phyloP scores from a whole-genome alignment of 139 green algal species.

The Micractinium sp. region DNA sequence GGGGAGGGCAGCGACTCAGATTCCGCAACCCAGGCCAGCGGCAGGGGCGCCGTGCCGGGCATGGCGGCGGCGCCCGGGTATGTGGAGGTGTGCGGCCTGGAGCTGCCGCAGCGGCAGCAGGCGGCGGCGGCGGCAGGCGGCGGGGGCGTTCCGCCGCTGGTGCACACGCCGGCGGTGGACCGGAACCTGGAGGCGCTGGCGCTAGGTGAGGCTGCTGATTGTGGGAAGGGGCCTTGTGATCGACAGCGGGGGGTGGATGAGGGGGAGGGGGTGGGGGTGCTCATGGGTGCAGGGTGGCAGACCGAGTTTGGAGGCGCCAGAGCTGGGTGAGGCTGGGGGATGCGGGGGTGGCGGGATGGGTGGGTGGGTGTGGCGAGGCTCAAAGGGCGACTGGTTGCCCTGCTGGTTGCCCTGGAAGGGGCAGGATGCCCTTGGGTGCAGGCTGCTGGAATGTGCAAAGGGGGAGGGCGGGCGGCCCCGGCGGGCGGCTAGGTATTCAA shows the following conservation, averaged over 20 bases:
- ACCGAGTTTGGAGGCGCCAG: not conserved
- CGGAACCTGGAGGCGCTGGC: slow-evolving; percentile 71
- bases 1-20: not conserved
- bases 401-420: no score
- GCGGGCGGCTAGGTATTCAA: no score
- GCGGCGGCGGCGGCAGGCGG: not conserved
- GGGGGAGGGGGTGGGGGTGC: not conserved
- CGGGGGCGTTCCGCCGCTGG: slow-evolving; percentile 19
- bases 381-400: no score
- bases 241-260: not conserved
- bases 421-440: not conserved
- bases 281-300: not conserved
- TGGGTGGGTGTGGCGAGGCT: no score
- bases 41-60: not conserved
- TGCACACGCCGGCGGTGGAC: slow-evolving; percentile 56
- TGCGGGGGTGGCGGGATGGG: not conserved
- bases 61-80: slow-evolving; percentile 27
- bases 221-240: not conserved
- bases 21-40: not conserved
- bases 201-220: slow-evolving; percentile 48
- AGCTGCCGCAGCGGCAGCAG: slow-evolving; percentile 47
- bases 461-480: no score
- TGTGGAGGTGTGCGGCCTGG: slow-evolving; percentile 65
- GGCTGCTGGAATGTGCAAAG: not conserved
- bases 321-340: no score